Percentiles rank a stretch among this genome's conserved stretches.
phyloP scores from a whole-genome alignment of 2,329 filamentous ascomycete species.

The Biscogniauxia sp. region DNA sequence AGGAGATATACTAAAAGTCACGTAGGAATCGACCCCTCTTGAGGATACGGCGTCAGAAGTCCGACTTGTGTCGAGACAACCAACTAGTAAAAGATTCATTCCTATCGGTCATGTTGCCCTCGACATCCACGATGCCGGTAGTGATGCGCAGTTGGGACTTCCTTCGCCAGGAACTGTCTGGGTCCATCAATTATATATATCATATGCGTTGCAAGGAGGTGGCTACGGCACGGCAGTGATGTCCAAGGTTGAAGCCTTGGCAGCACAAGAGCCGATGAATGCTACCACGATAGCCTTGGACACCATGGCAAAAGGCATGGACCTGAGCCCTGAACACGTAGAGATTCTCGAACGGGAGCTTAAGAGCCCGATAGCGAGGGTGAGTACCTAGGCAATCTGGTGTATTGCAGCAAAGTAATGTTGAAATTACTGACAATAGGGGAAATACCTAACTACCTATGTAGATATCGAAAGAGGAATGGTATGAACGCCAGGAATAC shows the following conservation, averaged over 20 bases:
- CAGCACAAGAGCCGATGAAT: slow-evolving; percentile 31
- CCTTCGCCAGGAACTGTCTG: slow-evolving; percentile 33
- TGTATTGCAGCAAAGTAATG: not conserved
- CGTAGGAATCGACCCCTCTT: slow-evolving; percentile 33
- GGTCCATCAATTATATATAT: slow-evolving; percentile 42
- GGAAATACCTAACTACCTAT: no score
- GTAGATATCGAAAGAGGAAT: slow-evolving; percentile 28
- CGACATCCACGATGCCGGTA: slow-evolving; percentile 30
- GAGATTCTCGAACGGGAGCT: slow-evolving; percentile 26
- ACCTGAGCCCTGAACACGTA: slow-evolving; percentile 25
- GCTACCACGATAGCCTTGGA: slow-evolving; percentile 37
- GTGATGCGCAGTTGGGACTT: slow-evolving; percentile 32
- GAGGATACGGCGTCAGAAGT: slow-evolving; percentile 35
- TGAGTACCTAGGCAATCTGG: slow-evolving; percentile 18
- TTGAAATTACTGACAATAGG: not conserved
- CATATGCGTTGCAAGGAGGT: slow-evolving; percentile 35
- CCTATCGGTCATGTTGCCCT: slow-evolving; percentile 43
- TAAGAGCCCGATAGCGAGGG: slow-evolving; percentile 24
- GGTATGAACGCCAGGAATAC: slow-evolving; percentile 28
- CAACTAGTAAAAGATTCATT: slow-evolving; percentile 31
- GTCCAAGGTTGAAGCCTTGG: slow-evolving; percentile 33
- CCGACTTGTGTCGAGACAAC: slow-evolving; percentile 27
- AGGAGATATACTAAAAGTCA: slow-evolving; percentile 2
- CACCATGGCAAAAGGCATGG: slow-evolving; percentile 31
- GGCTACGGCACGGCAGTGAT: slow-evolving; percentile 39